A percentile compares a stretch with the other conserved stretches of the same genome.
Conservation (phyloP, 495 filamentous ascomycete genomes). For the Alectoria sarmentosa region DNA sequence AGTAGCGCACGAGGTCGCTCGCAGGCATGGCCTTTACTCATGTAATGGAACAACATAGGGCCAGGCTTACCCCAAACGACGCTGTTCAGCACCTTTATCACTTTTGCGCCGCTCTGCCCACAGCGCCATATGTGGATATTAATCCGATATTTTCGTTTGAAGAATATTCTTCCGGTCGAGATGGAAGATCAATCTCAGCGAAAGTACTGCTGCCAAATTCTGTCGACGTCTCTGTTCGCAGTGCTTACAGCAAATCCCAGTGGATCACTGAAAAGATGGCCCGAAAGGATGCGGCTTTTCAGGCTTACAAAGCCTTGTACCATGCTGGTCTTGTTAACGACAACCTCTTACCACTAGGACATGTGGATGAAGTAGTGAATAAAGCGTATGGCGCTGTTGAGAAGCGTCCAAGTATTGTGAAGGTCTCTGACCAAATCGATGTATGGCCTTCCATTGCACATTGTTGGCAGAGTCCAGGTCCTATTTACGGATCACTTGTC, state of each 20-base stretch:
- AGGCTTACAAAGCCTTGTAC: conserved; percentile 68
- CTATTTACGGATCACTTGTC: conserved; percentile 33
- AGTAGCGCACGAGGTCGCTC: background rate
- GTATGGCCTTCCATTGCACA: conserved; percentile 59
- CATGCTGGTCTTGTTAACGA: conserved; percentile 67
- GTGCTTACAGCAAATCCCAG: conserved; percentile 38
- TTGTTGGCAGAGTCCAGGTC: conserved; percentile 40
- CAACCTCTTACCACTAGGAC: conserved; percentile 60
- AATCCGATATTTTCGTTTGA: conserved; percentile 44
- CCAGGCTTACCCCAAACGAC: conserved; percentile 64
- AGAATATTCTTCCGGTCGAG: conserved; percentile 19
- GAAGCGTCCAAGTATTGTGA: conserved; percentile 39
- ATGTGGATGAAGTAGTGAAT: conserved; percentile 31
- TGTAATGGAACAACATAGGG: conserved; percentile 44
- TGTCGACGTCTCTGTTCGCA: conserved; percentile 56
- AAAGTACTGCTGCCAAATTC: conserved; percentile 65
- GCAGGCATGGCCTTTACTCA: conserved; percentile 3
- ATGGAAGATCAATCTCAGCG: conserved; percentile 39
- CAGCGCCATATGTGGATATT: conserved; percentile 46
- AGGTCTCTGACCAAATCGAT: conserved; percentile 51
- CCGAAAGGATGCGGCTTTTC: conserved; percentile 74
- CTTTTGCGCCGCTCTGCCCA: conserved; percentile 63
- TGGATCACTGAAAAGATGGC: conserved; percentile 75
- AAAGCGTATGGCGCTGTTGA: conserved; percentile 36
- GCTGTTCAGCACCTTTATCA: conserved; percentile 71